Conservation (phyloP, 306 rosid genomes). For the Vicia faba region DNA sequence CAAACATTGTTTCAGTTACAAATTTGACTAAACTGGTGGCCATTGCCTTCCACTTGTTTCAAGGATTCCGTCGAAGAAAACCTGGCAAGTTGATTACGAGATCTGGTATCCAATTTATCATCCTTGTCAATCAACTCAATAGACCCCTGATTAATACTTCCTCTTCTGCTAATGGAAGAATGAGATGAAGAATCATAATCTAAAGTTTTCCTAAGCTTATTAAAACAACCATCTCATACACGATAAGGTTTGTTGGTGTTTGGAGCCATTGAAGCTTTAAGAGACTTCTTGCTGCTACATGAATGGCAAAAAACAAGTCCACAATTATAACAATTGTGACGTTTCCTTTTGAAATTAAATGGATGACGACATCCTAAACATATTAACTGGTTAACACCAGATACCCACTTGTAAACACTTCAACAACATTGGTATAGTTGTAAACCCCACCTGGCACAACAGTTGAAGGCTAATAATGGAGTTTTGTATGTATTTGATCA, state of each 20-base stretch:
- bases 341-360: constrained; percentile 94
- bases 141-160: constrained; percentile 77
- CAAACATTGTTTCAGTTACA: too few relatives aligned
- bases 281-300: constrained; percentile 95
- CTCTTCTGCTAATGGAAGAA: constrained; percentile 88
- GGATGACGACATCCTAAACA: constrained; percentile 96
- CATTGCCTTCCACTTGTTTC: constrained; percentile 84
- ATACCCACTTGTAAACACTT: constrained; percentile 99
- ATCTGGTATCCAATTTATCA: constrained; percentile 79
- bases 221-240: constrained; percentile 91
- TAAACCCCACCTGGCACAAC: too few relatives aligned
- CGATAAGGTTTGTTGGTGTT: constrained; percentile 98
- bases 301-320: constrained; percentile 99
- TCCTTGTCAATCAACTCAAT: constrained; percentile 73
- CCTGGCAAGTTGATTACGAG: constrained; percentile 72
- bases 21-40: too few relatives aligned
- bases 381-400: constrained; percentile 98
- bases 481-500: too few relatives aligned
- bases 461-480: too few relatives aligned
- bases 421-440: too few relatives aligned
- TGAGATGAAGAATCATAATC: constrained; percentile 81
- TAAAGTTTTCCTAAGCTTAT: constrained; percentile 73
- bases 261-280: constrained; percentile 99
- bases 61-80: constrained; percentile 82
- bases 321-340: constrained; percentile 95